Evolutionary conservation across 805 yeast species (phyloP).

Genomic region (Naumovozyma castellii): DNA sequence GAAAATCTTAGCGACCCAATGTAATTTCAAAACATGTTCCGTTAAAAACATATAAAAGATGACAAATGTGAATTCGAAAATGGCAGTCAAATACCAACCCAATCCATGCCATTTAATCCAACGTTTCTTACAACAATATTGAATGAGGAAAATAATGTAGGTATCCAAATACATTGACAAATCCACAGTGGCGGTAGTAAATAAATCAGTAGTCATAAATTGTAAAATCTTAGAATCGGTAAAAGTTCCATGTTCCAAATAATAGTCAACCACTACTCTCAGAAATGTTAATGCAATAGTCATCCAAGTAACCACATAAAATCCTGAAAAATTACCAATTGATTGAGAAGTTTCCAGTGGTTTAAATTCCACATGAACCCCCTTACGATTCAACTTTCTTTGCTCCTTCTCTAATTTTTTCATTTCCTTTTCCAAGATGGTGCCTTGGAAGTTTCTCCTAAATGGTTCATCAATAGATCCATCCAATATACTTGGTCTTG

Average conservation of each 20-base stretch:
- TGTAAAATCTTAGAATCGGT: constrained; percentile 44
- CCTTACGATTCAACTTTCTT: neutral
- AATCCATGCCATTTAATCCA: constrained; percentile 47
- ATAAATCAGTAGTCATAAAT: constrained; percentile 51
- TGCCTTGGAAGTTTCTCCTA: constrained; percentile 22
- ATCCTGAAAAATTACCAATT: constrained; percentile 51
- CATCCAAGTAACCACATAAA: constrained; percentile 75
- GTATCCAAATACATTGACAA: constrained; percentile 59
- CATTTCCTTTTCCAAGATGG: constrained; percentile 22
- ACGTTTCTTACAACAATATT: constrained; percentile 39
- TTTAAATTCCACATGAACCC: neutral
- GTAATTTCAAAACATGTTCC: constrained; percentile 40
- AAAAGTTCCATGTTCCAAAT: constrained; percentile 29
- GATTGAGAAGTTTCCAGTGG: constrained; percentile 2
- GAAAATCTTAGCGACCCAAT: constrained; percentile 89
- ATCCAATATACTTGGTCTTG: constrained; percentile 45
- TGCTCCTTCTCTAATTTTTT: constrained; percentile 8
- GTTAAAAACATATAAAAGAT: constrained; percentile 48
- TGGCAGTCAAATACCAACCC: constrained; percentile 57
- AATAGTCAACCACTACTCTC: constrained; percentile 46
- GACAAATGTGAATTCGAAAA: constrained; percentile 48
- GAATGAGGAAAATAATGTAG: constrained; percentile 54
- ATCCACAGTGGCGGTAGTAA: constrained; percentile 67
- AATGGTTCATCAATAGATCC: constrained; percentile 27
- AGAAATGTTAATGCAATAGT: constrained; percentile 46